phyloP scores from a whole-genome alignment of 371 early-diverging fungal genomes.

The Rhizopus delemar region DNA sequence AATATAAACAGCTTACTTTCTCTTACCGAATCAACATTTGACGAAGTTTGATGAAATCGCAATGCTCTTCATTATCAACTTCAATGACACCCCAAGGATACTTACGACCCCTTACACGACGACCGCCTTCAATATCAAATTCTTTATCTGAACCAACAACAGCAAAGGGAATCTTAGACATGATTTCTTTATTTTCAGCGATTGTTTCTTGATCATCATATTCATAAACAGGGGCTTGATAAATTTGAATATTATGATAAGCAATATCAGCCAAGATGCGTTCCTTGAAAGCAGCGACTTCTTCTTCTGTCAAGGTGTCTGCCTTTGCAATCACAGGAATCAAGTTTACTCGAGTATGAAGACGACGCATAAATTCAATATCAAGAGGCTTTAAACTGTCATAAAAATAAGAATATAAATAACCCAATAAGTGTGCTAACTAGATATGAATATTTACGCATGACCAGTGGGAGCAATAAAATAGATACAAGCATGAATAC shows the following conservation, averaged over 20 bases:
- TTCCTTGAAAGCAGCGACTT: conserved; percentile 90
- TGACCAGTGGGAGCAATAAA: conserved; percentile 97
- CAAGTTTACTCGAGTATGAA: conserved; percentile 93
- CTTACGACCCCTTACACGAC: conserved; percentile 88
- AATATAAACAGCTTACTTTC: neutral
- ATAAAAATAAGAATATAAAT: conserved; percentile 8
- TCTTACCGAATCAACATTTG: conserved; percentile 79
- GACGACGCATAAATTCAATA: conserved; percentile 93
- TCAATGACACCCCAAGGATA: conserved; percentile 97
- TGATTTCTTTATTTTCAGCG: conserved; percentile 91
- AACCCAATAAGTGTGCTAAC: too few relatives aligned
- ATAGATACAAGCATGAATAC: conserved; percentile 97
- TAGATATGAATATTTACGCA: conserved; percentile 42
- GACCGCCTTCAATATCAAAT: conserved; percentile 80
- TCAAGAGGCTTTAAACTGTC: conserved; percentile 85
- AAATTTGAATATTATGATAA: conserved; percentile 92
- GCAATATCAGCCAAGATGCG: conserved; percentile 92
- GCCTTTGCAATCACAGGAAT: conserved; percentile 98
- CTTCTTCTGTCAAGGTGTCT: conserved; percentile 96
- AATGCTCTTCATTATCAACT: conserved; percentile 89
- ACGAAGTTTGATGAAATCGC: conserved; percentile 94
- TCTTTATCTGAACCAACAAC: conserved; percentile 94
- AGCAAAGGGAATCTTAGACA: conserved; percentile 95
- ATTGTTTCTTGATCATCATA: conserved; percentile 94
- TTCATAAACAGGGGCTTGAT: conserved; percentile 87